Percentiles rank a stretch among this genome's conserved stretches.
These are phyloP conservation scores for Agarophyton chilense DNA, from an alignment of 23 red algal genomes.

Conservation along the genomic window DNA sequence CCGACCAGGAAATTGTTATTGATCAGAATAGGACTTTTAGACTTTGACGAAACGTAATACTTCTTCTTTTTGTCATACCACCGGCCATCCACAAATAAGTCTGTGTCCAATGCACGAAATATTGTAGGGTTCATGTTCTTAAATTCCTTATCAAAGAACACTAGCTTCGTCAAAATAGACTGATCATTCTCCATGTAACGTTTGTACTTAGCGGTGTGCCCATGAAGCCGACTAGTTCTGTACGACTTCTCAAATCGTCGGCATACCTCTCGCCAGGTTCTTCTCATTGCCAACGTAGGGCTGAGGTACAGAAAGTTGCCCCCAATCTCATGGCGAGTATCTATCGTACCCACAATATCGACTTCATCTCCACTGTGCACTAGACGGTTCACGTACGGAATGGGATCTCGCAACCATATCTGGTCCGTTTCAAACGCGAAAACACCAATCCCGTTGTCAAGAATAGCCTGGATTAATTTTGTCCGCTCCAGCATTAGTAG, in stretches of 20 bases:
- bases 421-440: slow-evolving; percentile 82
- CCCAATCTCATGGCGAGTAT: slow-evolving; percentile 78
- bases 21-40: slow-evolving; percentile 58
- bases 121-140: slow-evolving; percentile 51
- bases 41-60: slow-evolving; percentile 32
- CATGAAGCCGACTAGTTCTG: slow-evolving; percentile 20
- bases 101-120: slow-evolving; percentile 70
- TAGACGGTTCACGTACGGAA: slow-evolving; percentile 62
- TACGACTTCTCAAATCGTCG: slow-evolving; percentile 64
- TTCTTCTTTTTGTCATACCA: slow-evolving; percentile 70
- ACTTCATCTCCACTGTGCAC: slow-evolving; percentile 74
- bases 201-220: slow-evolving; percentile 22
- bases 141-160: slow-evolving; percentile 59
- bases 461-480: slow-evolving; percentile 63
- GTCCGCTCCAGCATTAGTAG: slow-evolving; percentile 82
- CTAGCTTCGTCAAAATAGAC: slow-evolving; percentile 69
- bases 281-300: slow-evolving; percentile 62
- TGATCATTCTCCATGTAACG: slow-evolving; percentile 85
- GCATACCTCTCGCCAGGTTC: slow-evolving; percentile 65
- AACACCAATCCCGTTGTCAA: slow-evolving; percentile 55
- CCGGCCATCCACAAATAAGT: slow-evolving; percentile 76
- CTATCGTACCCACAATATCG: slow-evolving; percentile 78
- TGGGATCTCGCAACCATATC: slow-evolving; percentile 74
- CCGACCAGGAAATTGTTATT: slow-evolving; percentile 86
- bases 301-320: slow-evolving; percentile 84